These are phyloP conservation scores for Mycosarcoma maydis DNA, from an alignment of 1,284 basidiomycete species.

Conservation along the genomic window DNA sequence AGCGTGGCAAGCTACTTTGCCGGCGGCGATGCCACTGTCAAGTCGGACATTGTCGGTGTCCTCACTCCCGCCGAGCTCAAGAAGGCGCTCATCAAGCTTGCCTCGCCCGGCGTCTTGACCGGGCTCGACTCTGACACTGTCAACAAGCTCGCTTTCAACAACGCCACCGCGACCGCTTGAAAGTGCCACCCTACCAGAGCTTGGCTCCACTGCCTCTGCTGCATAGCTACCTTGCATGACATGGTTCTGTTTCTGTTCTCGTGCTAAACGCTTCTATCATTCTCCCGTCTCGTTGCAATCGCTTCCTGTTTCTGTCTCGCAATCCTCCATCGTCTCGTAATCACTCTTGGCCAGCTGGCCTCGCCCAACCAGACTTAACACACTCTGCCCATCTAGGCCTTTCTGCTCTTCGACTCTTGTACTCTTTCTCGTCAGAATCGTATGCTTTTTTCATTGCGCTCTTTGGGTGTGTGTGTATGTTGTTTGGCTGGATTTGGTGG, in stretches of 20 bases:
- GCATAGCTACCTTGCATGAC: constrained; percentile 27
- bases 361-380: background rate
- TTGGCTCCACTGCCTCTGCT: constrained; percentile 29
- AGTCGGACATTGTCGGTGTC: constrained; percentile 69
- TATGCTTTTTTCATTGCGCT: no score
- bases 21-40: constrained; percentile 50
- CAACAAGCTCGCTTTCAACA: constrained; percentile 66
- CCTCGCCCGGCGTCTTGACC: constrained; percentile 72
- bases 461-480: no score
- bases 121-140: constrained; percentile 60
- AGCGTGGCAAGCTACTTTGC: constrained; percentile 53
- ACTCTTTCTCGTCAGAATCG: background rate
- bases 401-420: background rate
- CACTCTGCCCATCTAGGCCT: background rate
- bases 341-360: background rate
- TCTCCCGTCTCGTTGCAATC: constrained; percentile 10
- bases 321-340: constrained; percentile 5
- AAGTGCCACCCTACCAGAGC: constrained; percentile 7
- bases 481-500: no score
- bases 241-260: constrained; percentile 21
- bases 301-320: constrained; percentile 5
- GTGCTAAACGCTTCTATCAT: background rate
- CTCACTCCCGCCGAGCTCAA: constrained; percentile 75
- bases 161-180: constrained; percentile 55
- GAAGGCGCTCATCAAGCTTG: constrained; percentile 76